phyloP scores from a whole-genome alignment of 352 stramenopile species.

The Globisporangium spiculum region DNA sequence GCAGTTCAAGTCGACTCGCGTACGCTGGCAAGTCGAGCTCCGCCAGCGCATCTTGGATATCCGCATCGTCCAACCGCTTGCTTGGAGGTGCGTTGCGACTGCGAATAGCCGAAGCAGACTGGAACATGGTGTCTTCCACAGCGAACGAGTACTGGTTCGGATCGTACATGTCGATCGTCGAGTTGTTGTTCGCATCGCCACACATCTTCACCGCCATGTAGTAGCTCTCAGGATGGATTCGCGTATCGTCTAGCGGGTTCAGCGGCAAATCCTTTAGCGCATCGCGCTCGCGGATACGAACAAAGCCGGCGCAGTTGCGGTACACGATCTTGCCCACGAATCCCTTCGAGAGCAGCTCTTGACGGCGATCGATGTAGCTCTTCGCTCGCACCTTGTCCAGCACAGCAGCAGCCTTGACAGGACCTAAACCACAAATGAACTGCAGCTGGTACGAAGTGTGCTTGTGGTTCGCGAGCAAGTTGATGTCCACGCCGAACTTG shows the following conservation, averaged over 20 bases:
- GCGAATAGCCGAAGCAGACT: slow-evolving; percentile 82
- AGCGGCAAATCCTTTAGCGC: slow-evolving; percentile 79
- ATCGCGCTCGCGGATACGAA: slow-evolving; percentile 86
- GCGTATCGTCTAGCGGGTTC: slow-evolving; percentile 85
- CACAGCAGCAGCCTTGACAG: slow-evolving; percentile 74
- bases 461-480: slow-evolving; percentile 87
- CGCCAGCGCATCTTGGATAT: slow-evolving; percentile 85
- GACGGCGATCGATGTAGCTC: slow-evolving; percentile 82
- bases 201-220: slow-evolving; percentile 92
- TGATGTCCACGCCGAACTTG: slow-evolving; percentile 88
- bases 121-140: slow-evolving; percentile 90
- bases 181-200: slow-evolving; percentile 89
- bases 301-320: slow-evolving; percentile 83
- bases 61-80: slow-evolving; percentile 58
- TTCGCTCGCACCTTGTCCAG: slow-evolving; percentile 84
- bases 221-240: slow-evolving; percentile 89
- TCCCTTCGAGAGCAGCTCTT: slow-evolving; percentile 83
- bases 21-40: slow-evolving; percentile 88
- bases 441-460: slow-evolving; percentile 86
- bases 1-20: slow-evolving; percentile 77
- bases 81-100: slow-evolving; percentile 54
- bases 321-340: slow-evolving; percentile 87
- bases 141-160: slow-evolving; percentile 89
- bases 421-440: slow-evolving; percentile 83
- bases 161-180: slow-evolving; percentile 90